Base-by-base conservation (phyloP, 2,329 filamentous ascomycete species). In the Bipolaris bicolor region DNA sequence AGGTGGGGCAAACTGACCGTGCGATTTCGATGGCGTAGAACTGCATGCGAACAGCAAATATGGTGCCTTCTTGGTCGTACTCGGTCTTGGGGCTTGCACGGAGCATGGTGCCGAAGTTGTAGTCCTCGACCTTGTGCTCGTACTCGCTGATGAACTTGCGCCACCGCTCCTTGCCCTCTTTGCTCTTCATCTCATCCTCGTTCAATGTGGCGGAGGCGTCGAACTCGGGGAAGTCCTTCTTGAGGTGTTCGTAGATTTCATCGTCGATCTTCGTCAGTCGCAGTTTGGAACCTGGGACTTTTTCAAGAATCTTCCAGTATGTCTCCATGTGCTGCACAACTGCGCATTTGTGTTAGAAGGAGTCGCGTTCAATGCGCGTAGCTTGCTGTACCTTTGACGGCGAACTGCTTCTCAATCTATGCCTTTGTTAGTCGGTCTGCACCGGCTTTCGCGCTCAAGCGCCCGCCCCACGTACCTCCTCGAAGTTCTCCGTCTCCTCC, bases 371-470 rank as follows among this genome's bases (percentile, higher is more conserved):
- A 22, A 18, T 15, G n/a, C 11, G 24, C 16, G 9, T 10, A n/a
- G 15, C 15, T 37, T 20, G 10, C 18, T 37, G 6, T 71, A 92
- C 90, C 90, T 83, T 98, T 98, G 70, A 99, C 95, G 29, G 95
- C 95, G 73, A 99, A 99, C 79, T 98, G 95, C 84, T 97, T 97
- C 85, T 99, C 95, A 76, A 99, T 97, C 91, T 96, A 65, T 6
- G 31, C 52, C 53, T 61, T 74, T 52, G 78, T 73, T 59, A 58
- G 52, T 44, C 22, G 55, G 57, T 50, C 47, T 49, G 26, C 55
- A 22, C 31, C 33, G 9, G 31, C 49, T 53, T 18, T 33, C 7
- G 37, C 20, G 48, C 33, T 26, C 11, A 37, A 40, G 36, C 22
- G 52, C 50, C 49, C 4, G 52, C 50, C 49, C 34, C 24, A 77